These are phyloP conservation scores for Endoconidiophora laricicola DNA, from an alignment of 2,329 filamentous ascomycete genomes.

Conservation along the genomic window DNA sequence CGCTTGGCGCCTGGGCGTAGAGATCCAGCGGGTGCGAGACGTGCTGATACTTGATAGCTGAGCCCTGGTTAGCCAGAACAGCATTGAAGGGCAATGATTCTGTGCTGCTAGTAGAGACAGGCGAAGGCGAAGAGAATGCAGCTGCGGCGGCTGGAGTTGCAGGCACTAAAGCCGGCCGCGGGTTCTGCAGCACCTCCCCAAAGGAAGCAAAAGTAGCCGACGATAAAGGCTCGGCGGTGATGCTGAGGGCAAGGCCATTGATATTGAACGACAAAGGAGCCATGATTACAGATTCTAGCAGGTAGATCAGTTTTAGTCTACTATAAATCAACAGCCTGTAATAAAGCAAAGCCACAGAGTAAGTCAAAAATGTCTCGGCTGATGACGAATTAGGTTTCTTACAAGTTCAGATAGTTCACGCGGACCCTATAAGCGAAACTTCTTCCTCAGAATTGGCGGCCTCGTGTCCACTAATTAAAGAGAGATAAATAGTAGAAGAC, in stretches of 20 bases:
- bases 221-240: conserved; percentile 51
- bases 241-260: not conserved
- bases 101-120: not conserved
- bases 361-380: no score
- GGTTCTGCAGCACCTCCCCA: conserved; percentile 68
- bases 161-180: conserved; percentile 33
- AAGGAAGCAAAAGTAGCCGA: conserved; percentile 56
- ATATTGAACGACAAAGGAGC: not conserved
- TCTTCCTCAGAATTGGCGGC: no score
- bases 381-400: no score
- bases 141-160: conserved; percentile 9
- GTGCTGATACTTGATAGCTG: conserved; percentile 70
- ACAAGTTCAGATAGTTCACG: no score
- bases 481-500: no score
- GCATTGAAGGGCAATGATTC: conserved; percentile 26
- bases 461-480: no score
- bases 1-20: conserved; percentile 49
- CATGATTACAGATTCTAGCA: not conserved
- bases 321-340: no score
- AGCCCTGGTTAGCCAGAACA: conserved; percentile 64
- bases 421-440: no score
- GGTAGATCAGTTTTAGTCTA: no score
- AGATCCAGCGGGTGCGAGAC: conserved; percentile 58
- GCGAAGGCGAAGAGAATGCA: conserved; percentile 1
- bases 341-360: no score